Conservation (phyloP, 805 yeast species). For the Ogataea salicorniae region DNA sequence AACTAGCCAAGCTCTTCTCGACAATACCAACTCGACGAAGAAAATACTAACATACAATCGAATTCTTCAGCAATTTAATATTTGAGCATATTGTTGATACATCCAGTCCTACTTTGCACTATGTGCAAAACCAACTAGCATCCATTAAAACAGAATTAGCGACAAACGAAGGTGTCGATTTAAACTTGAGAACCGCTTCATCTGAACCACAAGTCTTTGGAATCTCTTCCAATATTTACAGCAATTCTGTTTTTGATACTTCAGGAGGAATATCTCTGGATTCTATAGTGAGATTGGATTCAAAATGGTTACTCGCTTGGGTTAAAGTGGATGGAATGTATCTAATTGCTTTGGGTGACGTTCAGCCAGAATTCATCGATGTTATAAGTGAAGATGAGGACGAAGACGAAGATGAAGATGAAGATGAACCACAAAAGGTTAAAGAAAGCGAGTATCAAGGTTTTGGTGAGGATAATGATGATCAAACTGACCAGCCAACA, state of each 20-base stretch:
- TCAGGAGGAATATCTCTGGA: conserved; percentile 24
- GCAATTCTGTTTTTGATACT: conserved; percentile 9
- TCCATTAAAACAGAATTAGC: conserved; percentile 10
- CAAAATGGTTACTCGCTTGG: conserved; percentile 30
- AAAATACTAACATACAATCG: neutral
- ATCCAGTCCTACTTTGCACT: conserved; percentile 25
- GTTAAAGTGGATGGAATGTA: conserved; percentile 16
- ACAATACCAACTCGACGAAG: too few relatives aligned
- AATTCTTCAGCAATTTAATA: conserved; percentile 15
- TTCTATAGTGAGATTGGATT: conserved; percentile 26
- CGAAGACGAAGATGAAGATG: conserved; percentile 16
- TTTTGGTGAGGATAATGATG: neutral
- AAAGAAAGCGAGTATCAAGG: neutral
- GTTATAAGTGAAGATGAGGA: conserved; percentile 30
- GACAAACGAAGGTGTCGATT: conserved; percentile 4
- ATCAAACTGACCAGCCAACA: neutral
- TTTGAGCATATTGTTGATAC: conserved; percentile 23
- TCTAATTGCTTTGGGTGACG: conserved; percentile 16
- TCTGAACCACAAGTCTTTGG: too few relatives aligned
- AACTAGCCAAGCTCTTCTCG: neutral
- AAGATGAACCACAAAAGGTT: conserved; percentile 1
- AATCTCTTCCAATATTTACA: neutral
- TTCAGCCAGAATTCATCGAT: conserved; percentile 15
- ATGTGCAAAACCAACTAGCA: conserved; percentile 21
- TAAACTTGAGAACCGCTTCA: neutral